Base-by-base conservation (phyloP, 345 rosid genomes). In the Eutrema japonicum region DNA sequence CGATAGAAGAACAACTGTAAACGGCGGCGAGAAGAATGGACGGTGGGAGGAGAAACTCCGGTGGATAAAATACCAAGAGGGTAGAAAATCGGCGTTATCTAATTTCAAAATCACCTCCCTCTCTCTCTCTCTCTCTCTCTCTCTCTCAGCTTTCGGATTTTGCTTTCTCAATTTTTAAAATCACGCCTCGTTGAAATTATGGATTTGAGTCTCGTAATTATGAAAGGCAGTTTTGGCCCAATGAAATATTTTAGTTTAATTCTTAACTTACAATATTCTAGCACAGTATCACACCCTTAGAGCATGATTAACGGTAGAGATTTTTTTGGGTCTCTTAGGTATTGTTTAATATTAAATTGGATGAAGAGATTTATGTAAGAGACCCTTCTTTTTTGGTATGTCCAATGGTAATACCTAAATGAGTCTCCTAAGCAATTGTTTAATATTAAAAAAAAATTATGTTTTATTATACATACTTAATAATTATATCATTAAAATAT, bases 91-190 rank as follows among this genome's bases (percentile, higher is more conserved):
- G 2, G 51, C 59, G 69, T 71, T 50, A 65, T 74, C 71, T 67
- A 40, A 70, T 48, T 67, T 75, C 68, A 74, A 74, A 74, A 58
- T 59, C 78, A 40, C 40, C 38, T 62, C 47, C 5, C 53, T 62
- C 41, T 68, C 60, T 43, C 45, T 40, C 60, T 43, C 45, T 40
- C 37, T 61, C 49, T 60, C 65, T 35, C 10, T 41, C 50, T 42
- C 49, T 58, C 40, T 16, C 37, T 40, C 10, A 40, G 42, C 10
- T 16, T 54, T 52, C 22, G 26, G 52, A 51, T 22, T 71, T 30
- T 41, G 41, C 41, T 61, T 30, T 52, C 2, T 32, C 27, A 22
- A 18, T 53, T 64, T 46, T 45, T 60, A 13, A 35, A 66, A 57
- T 66, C 43, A 47, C 37, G 60, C 58, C 35, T 66, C 51, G 33